Conservation (phyloP, 2,329 filamentous ascomycete species). For the Xylariaceae sp. region DNA sequence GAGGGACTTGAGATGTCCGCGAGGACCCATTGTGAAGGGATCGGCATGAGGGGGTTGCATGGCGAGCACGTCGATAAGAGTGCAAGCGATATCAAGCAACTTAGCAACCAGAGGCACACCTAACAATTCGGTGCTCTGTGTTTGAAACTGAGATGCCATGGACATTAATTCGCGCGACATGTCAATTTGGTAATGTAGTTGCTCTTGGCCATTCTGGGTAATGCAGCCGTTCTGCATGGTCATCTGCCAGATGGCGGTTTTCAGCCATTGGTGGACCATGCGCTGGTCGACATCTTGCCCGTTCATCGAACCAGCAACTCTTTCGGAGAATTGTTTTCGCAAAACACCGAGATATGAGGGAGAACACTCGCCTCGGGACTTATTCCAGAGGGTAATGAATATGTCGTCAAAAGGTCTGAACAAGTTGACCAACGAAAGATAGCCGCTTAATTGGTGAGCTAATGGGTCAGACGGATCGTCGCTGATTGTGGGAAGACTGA, state of each 20-base stretch:
- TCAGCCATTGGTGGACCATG: conserved; percentile 60
- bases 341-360: conserved; percentile 51
- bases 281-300: conserved; percentile 50
- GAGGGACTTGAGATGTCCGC: conserved; percentile 67
- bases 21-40: conserved; percentile 61
- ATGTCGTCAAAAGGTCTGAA: conserved; percentile 63
- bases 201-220: conserved; percentile 43
- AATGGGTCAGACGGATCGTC: conserved; percentile 56
- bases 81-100: conserved; percentile 69
- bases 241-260: conserved; percentile 59
- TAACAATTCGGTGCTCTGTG: conserved; percentile 67
- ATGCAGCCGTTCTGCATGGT: conserved; percentile 50
- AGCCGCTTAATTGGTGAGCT: conserved; percentile 49
- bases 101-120: conserved; percentile 76
- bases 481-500: conserved; percentile 57
- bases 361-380: conserved; percentile 53
- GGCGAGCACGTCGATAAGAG: conserved; percentile 67
- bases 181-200: conserved; percentile 57
- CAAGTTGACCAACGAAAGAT: conserved; percentile 56
- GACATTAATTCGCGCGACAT: conserved; percentile 59
- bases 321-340: conserved; percentile 58
- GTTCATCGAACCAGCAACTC: conserved; percentile 47
- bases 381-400: conserved; percentile 62
- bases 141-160: conserved; percentile 67
- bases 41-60: conserved; percentile 55